Percentiles rank a stretch among this genome's conserved stretches.
Evolutionary conservation across 2,329 filamentous ascomycete genomes (phyloP).

Genomic region (Albifimbria verrucaria): DNA sequence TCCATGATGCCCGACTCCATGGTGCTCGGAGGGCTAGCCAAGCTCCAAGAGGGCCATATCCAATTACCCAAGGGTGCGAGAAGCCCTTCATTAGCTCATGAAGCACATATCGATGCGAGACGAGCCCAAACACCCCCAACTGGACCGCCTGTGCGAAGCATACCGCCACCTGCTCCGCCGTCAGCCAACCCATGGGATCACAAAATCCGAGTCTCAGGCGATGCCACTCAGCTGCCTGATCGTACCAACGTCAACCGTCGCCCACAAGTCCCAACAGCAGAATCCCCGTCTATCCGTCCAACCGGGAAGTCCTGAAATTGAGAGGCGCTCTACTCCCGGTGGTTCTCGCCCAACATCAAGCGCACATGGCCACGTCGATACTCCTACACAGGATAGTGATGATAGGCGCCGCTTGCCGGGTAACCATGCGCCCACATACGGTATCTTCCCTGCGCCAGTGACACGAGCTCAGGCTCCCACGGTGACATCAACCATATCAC

Average conservation of each 20-base stretch:
- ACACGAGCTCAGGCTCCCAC: constrained; percentile 17
- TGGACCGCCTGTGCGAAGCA: background rate
- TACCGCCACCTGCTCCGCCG: constrained; percentile 23
- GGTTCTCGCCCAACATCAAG: background rate
- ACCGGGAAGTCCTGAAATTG: background rate
- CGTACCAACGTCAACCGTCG: background rate
- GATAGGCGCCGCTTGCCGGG: background rate
- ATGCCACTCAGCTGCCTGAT: background rate
- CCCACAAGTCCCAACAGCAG: background rate
- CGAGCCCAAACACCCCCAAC: constrained; percentile 20
- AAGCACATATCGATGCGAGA: background rate
- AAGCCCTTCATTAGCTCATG: background rate
- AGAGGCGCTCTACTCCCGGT: background rate
- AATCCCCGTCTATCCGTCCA: constrained; percentile 12
- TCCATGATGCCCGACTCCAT: background rate
- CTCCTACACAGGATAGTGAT: background rate
- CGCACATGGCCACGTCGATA: background rate
- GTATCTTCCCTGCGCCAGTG: constrained; percentile 16
- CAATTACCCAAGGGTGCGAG: background rate
- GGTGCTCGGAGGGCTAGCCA: too few relatives aligned
- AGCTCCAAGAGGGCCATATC: too few relatives aligned
- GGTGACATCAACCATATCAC: constrained; percentile 18
- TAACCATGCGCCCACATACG: constrained; percentile 11
- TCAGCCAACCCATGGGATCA: constrained; percentile 42
- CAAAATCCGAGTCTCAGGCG: constrained; percentile 13